phyloP scores from a whole-genome alignment of 495 filamentous ascomycete genomes.

The Patellaria atrata region DNA sequence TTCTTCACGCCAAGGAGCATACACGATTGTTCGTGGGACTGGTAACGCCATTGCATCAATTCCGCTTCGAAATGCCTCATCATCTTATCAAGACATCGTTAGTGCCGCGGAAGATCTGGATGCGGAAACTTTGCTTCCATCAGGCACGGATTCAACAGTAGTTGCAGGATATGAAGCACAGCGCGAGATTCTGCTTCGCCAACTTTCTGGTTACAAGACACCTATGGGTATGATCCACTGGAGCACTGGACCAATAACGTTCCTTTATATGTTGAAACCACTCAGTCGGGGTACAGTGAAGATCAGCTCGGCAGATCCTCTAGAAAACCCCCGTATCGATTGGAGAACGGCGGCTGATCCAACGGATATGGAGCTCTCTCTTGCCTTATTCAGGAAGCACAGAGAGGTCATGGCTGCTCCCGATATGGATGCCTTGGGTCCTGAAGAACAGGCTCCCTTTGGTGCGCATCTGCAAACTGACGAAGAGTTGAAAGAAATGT shows the following conservation, averaged over 20 bases:
- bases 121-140: slow-evolving; percentile 1
- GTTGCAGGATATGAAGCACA: slow-evolving; percentile 9
- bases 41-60: slow-evolving; percentile 4
- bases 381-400: slow-evolving; percentile 10
- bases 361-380: slow-evolving; percentile 5
- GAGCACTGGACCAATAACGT: slow-evolving; percentile 5
- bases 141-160: slow-evolving; percentile 4
- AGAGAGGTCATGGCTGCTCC: slow-evolving; percentile 8
- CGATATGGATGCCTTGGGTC: slow-evolving; percentile 6
- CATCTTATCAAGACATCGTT: slow-evolving; percentile 1
- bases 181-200: slow-evolving; percentile 3
- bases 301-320: slow-evolving; percentile 4
- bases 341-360: slow-evolving; percentile 7
- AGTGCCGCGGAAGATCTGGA: slow-evolving; percentile 2
- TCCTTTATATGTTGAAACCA: slow-evolving; percentile 4
- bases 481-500: slow-evolving; percentile 2
- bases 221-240: slow-evolving; percentile 6
- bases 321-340: slow-evolving; percentile 7
- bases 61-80: slow-evolving; percentile 3
- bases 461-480: slow-evolving; percentile 1
- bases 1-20: slow-evolving; percentile 8
- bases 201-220: background rate
- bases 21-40: slow-evolving; percentile 1
- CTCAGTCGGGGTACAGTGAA: slow-evolving; percentile 9
- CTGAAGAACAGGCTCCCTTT: slow-evolving; percentile 4